Base-by-base conservation (phyloP, 1,284 basidiomycete species). In the Pterula multifida region DNA sequence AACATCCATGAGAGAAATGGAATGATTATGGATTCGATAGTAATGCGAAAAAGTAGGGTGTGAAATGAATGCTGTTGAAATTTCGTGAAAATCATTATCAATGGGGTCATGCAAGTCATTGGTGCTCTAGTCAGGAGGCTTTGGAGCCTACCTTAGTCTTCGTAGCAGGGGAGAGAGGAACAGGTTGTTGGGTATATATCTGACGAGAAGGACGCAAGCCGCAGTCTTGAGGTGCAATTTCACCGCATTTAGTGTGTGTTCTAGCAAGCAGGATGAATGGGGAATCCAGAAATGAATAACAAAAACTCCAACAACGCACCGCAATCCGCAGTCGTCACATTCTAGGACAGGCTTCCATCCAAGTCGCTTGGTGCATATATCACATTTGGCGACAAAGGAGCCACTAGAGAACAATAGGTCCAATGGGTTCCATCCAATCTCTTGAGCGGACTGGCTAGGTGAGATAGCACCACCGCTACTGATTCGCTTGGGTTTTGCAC, bases 271-370 rank as follows among this genome's bases (percentile, higher is more conserved):
- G 53, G 58, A 54, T 52, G 53, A 55, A 42, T 22, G 22, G 45
- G n/a, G 12, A 36, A 45, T 12, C 23, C 19, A n/a, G n/a, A n/a
- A n/a, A 19, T 13, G 32, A 26, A 53, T 21, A 23, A 44, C 47
- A 36, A 44, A 42, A 50, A 24, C 26, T 54, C n/a, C n/a, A n/a
- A n/a, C n/a, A 50, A 17, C 39, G 21, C 48, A 49, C 81, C 76
- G 70, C 55, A 85, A 61, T 19, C 80, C 78, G 66, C 91, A 95
- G 65, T 94, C 91, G 63, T 95, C 91, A 63, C 91, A 94, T 59
- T 89, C 81, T 25, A 94, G 66, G 25, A 85, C 78, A 19, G 87
- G 81, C 60, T 90, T 90, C 79, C 85, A 85, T 13, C 90, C 89
- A 45, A 94, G 70, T 47, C 85, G 70, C 70, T 91, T 93, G 47